A percentile compares a stretch with the other conserved stretches of the same genome.
These are phyloP conservation scores for Fusarium siculi DNA, from an alignment of 2,329 filamentous ascomycete species.

Conservation along the genomic window DNA sequence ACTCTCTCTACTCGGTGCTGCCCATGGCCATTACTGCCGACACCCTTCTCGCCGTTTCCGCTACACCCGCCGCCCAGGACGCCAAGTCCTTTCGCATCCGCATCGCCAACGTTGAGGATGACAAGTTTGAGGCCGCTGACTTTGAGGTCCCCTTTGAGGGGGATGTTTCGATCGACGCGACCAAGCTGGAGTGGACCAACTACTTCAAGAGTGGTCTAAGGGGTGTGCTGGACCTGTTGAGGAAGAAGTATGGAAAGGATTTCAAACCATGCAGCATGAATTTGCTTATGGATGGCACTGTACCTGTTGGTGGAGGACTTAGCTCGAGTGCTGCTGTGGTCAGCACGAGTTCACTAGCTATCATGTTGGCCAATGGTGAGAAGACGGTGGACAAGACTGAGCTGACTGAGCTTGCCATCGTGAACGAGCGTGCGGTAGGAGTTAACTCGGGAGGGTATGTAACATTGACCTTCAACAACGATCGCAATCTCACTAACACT, in stretches of 20 bases:
- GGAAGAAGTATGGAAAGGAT: slow-evolving; percentile 69
- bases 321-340: slow-evolving; percentile 96
- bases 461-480: not conserved
- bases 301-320: slow-evolving; percentile 90
- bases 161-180: slow-evolving; percentile 83
- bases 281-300: slow-evolving; percentile 88
- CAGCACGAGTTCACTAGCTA: slow-evolving; percentile 87
- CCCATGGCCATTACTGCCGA: slow-evolving; percentile 96
- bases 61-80: slow-evolving; percentile 60
- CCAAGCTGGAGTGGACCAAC: slow-evolving; percentile 93
- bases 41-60: slow-evolving; percentile 82
- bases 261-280: slow-evolving; percentile 81
- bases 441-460: slow-evolving; percentile 93
- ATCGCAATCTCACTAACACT: slow-evolving; percentile 23
- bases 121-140: slow-evolving; percentile 79
- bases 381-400: slow-evolving; percentile 86
- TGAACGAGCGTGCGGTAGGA: slow-evolving; percentile 92
- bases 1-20: slow-evolving; percentile 94
- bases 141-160: slow-evolving; percentile 75
- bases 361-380: slow-evolving; percentile 86
- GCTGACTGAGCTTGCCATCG: slow-evolving; percentile 90
- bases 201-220: slow-evolving; percentile 95
- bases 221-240: slow-evolving; percentile 82
- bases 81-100: slow-evolving; percentile 72
- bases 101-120: slow-evolving; percentile 80